A percentile compares a stretch with the other conserved stretches of the same genome.
These are phyloP conservation scores for Alternaria burnsii DNA, from an alignment of 2,329 filamentous ascomycete species.

Conservation along the genomic window DNA sequence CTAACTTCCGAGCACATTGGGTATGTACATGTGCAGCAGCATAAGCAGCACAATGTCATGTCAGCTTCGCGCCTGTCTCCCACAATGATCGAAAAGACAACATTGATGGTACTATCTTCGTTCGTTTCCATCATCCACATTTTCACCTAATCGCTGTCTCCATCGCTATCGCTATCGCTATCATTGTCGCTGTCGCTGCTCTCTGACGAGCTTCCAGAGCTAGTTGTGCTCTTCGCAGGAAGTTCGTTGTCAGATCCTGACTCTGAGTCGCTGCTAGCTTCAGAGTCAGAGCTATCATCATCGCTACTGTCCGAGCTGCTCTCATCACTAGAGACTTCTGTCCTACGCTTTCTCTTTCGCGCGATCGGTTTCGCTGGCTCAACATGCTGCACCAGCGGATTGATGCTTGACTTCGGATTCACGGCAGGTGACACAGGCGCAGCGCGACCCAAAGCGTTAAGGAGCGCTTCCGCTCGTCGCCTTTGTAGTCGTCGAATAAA, in stretches of 20 bases:
- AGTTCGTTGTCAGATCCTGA: not conserved
- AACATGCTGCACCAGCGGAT: conserved; percentile 26
- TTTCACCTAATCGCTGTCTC: not conserved
- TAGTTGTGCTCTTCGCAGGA: conserved; percentile 16
- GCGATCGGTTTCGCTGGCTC: conserved; percentile 24
- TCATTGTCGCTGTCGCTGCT: conserved; percentile 30
- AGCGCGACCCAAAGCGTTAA: conserved; percentile 39
- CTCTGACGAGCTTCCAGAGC: conserved; percentile 14
- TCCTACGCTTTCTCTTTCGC: conserved; percentile 42
- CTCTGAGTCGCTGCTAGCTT: not conserved
- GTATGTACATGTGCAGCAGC: not conserved
- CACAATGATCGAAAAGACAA: not conserved
- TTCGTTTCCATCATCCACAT: not conserved
- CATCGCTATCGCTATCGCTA: conserved; percentile 12
- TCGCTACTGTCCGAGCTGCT: conserved; percentile 46
- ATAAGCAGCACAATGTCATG: not conserved
- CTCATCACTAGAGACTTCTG: conserved; percentile 42
- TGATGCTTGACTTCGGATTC: conserved; percentile 22
- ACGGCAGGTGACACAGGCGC: conserved; percentile 30
- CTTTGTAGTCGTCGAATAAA: conserved; percentile 48
- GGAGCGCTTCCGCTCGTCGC: conserved; percentile 42
- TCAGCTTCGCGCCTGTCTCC: conserved; percentile 5
- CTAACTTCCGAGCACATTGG: not conserved
- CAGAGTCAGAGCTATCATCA: conserved; percentile 29
- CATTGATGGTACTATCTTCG: not conserved